Percentiles rank a stretch among this genome's conserved stretches.
Conservation (phyloP, 495 filamentous ascomycete species). For the Gamarada debralockiae region DNA sequence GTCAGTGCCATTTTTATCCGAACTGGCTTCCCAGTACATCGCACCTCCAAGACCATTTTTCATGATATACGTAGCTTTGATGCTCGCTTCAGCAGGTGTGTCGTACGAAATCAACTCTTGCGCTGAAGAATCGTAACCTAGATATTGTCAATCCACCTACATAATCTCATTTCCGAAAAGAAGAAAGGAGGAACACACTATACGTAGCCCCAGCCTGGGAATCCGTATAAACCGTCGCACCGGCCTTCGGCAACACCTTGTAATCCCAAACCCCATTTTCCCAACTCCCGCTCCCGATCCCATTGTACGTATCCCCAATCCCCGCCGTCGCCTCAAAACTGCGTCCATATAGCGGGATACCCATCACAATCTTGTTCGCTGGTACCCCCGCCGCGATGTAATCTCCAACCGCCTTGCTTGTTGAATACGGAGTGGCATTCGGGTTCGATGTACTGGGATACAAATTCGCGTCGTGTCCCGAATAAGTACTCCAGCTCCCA, state of each 20-base stretch:
- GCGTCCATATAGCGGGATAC: slow-evolving; percentile 84
- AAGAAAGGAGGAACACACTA: slow-evolving; percentile 28
- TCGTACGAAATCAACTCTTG: slow-evolving; percentile 76
- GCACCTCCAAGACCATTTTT: slow-evolving; percentile 65
- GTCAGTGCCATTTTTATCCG: slow-evolving; percentile 56
- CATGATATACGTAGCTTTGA: slow-evolving; percentile 65
- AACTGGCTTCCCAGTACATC: slow-evolving; percentile 90
- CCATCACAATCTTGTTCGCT: slow-evolving; percentile 69
- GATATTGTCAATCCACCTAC: no score
- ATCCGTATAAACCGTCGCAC: slow-evolving; percentile 45
- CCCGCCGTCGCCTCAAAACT: slow-evolving; percentile 71
- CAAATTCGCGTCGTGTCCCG: slow-evolving; percentile 78
- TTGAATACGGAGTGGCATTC: slow-evolving; percentile 60
- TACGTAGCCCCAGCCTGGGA: slow-evolving; percentile 56
- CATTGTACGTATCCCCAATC: slow-evolving; percentile 61
- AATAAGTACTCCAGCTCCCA: slow-evolving; percentile 63
- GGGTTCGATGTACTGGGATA: slow-evolving; percentile 50
- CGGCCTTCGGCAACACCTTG: slow-evolving; percentile 53
- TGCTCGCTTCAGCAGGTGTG: slow-evolving; percentile 49
- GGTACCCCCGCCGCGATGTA: slow-evolving; percentile 64
- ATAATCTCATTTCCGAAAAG: no score
- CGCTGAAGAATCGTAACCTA: slow-evolving; percentile 48
- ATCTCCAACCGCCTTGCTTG: slow-evolving; percentile 59
- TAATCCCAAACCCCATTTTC: slow-evolving; percentile 84
- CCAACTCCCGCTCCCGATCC: slow-evolving; percentile 61